Base-by-base conservation (phyloP, 495 filamentous ascomycete genomes). In the Chaetomidium leptoderma region DNA sequence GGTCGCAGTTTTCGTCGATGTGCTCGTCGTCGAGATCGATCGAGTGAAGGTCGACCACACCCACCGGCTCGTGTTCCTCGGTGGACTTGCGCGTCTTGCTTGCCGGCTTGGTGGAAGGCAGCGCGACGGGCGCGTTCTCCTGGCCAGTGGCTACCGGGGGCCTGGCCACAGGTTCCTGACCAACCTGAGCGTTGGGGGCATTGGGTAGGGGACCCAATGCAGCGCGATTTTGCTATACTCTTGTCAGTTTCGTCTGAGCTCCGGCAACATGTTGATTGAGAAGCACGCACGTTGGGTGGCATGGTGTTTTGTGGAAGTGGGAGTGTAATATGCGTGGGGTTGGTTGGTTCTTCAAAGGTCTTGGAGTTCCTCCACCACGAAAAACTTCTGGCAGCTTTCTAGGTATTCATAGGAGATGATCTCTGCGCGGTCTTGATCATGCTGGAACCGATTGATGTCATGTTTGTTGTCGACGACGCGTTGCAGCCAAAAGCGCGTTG, bases 41-140 rank as follows among this genome's bases (percentile, higher is more conserved):
- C 13, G 64, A 58, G 29, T 64, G 45, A 13, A 67, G 52, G 37
- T 63, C 62, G 23, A 61, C 48, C 19, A 55, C 37, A 17, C 58
- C 45, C 23, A 54, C 62, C 21, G 69, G 58, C 47, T 46, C 29
- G 51, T 63, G 10, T 42, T 57, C 53, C 39, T 61, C 36, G 67
- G 61, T 56, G 6, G 58, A 59, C 52, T 72, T 74, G 63, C 70
- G 72, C 53, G 74, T 76, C 57, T 62, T 69, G 62, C 57, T 65
- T 27, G 55, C 35, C 32, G 39, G 57, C 14, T 53, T 29, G 40
- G 27, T 26, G n/a, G 40, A n/a, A n/a, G n/a, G 16, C 23, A 11
- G n/a, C 16, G 27, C n/a, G 16, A 29, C 6, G 27, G 17, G 37
- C n/a, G n/a, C 26, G 37, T 53, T 43, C 26, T 53, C 51, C 51